Evolutionary conservation across 2,329 filamentous ascomycete species (phyloP), one percentile per base, ranked within the genome.

Genomic region (Neoarthrinium moseri): DNA sequence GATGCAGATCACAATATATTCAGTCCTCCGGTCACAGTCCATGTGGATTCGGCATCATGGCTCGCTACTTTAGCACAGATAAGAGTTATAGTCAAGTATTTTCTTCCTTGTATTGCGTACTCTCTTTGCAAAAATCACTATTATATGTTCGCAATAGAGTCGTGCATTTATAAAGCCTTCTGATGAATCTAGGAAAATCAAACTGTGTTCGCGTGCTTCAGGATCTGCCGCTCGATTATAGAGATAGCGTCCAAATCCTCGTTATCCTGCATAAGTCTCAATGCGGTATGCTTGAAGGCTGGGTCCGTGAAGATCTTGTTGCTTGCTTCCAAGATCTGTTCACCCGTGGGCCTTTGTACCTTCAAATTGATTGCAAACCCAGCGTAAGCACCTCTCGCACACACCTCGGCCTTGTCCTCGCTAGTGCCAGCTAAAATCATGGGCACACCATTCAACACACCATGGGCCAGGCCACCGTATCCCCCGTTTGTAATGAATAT

Each of bases 401-500:
- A 63, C 8, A 72, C 65, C 47, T 73, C 68, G 4, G 64, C 36
- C 56, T 73, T 73, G 38, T 72, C 70, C 27, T 67, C 66, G 20
- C 58, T 63, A 15, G 58, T 55, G 1, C 74, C 74, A 0, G 71
- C 66, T 20, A 77, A 56, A 2, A 78, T 68, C 55, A 77, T 65
- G 2, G 74, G 74, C 17, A 75, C 68, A 1, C 72, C 71, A 45
- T 71, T 66, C 23, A 66, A 61, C 3, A 76, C 56, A 3, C 65
- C 67, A 45, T 77, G 72, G 18, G 68, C 63, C 38, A 75, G 66
- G 2, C 70, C 72, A 4, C 74, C 72, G 45, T 74, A 78, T 4
- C 74, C 73, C 10, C 67, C 74, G 38, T 77, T 78, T 10, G 66
- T 66, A 13, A 78, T 62, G 22, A 77, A 73, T 1, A 73, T 63